Percentiles rank a stretch among this genome's conserved stretches.
These are phyloP conservation scores for Corynascus novoguineensis DNA, from an alignment of 495 filamentous ascomycete species.

Conservation along the genomic window DNA sequence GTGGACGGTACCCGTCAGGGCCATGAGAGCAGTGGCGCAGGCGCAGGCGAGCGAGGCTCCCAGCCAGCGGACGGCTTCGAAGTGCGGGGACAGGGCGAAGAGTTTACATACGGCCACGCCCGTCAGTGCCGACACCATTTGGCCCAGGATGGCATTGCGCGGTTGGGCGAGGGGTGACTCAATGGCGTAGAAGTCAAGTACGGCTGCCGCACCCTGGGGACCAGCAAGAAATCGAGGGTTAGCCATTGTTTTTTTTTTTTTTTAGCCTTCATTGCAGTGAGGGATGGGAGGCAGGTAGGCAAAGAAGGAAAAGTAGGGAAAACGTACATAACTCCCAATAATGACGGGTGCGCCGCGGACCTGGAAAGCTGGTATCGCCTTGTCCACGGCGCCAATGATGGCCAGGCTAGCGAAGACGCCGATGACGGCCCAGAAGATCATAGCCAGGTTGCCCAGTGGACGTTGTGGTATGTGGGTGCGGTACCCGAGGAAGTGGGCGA, in stretches of 20 bases:
- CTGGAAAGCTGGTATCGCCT: slow-evolving; percentile 34
- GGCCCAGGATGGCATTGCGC: slow-evolving; percentile 67
- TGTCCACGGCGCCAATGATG: slow-evolving; percentile 42
- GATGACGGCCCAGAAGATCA: slow-evolving; percentile 48
- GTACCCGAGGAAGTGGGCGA: slow-evolving; percentile 51
- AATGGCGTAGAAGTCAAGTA: slow-evolving; percentile 66
- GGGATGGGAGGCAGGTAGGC: neutral
- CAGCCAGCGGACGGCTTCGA: slow-evolving; percentile 56
- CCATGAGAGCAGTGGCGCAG: slow-evolving; percentile 65
- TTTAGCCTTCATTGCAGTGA: no score
- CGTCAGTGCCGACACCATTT: slow-evolving; percentile 60
- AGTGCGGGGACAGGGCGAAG: slow-evolving; percentile 55
- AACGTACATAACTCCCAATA: slow-evolving; percentile 48
- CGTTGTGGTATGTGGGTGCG: slow-evolving; percentile 27
- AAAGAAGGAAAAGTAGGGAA: neutral
- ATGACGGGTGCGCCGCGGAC: slow-evolving; percentile 42
- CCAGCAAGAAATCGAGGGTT: neutral
- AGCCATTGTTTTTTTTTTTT: neutral
- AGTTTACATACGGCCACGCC: slow-evolving; percentile 65
- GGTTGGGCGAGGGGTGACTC: slow-evolving; percentile 83
- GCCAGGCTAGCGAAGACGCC: slow-evolving; percentile 49
- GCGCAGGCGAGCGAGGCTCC: slow-evolving; percentile 67
- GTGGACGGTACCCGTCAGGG: slow-evolving; percentile 71
- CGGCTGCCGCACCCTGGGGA: slow-evolving; percentile 66
- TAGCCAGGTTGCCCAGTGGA: slow-evolving; percentile 44